Evolutionary conservation across 2,329 filamentous ascomycete genomes (phyloP).

Genomic region (Fusarium coffeatum): DNA sequence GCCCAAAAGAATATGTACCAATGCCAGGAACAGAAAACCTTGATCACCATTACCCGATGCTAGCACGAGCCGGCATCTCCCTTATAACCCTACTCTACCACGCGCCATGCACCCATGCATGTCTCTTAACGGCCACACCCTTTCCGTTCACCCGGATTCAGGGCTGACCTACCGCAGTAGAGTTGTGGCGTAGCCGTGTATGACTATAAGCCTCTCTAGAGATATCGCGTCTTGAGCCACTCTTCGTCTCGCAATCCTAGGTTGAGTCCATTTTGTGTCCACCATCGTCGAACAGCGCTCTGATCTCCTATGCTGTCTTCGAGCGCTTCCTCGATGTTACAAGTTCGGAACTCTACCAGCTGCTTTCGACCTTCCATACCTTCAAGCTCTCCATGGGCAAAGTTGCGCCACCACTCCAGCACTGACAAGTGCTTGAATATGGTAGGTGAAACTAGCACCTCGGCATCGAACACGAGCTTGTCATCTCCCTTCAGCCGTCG

Average conservation of each 20-base stretch:
- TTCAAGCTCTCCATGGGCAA: conserved; percentile 66
- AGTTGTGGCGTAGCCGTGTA: conserved; percentile 1
- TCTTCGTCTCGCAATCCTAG: conserved; percentile 84
- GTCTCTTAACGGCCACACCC: conserved; percentile 7
- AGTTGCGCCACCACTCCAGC: conserved; percentile 91
- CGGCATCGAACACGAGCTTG: conserved; percentile 79
- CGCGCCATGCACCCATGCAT: conserved; percentile 13
- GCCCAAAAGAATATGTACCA: conserved; percentile 29
- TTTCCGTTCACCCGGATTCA: conserved; percentile 18
- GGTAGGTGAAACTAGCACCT: conserved; percentile 87
- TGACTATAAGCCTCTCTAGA: conserved; percentile 56
- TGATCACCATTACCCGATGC: conserved; percentile 34
- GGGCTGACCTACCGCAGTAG: conserved; percentile 13
- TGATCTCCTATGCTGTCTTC: conserved; percentile 86
- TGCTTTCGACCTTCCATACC: conserved; percentile 68
- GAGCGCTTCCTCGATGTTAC: conserved; percentile 93
- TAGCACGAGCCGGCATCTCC: conserved; percentile 14
- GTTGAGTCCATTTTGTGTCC: conserved; percentile 86
- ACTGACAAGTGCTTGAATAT: conserved; percentile 87
- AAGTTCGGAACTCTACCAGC: conserved; percentile 91
- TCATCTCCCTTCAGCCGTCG: conserved; percentile 73
- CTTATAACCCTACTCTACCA: conserved; percentile 28
- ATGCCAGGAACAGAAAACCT: conserved; percentile 28
- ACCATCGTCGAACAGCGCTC: conserved; percentile 83
- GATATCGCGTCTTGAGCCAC: conserved; percentile 85